These are phyloP conservation scores for Theobroma grandiflorum DNA, from an alignment of 441 rosid genomes.

Conservation along the genomic window DNA sequence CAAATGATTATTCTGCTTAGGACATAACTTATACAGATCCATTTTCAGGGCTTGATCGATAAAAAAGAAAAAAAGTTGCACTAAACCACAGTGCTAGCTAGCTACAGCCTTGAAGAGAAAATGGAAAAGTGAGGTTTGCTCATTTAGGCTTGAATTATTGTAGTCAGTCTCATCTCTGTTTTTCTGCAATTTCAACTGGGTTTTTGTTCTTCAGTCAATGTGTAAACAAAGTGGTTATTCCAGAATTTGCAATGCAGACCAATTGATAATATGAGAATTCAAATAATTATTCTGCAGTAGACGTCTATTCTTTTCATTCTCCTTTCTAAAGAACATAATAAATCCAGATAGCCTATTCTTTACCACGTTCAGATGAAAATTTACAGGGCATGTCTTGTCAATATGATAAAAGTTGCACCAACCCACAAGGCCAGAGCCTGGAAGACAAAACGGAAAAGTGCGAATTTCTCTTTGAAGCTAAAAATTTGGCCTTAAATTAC, in stretches of 20 bases:
- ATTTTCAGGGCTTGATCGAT: not conserved
- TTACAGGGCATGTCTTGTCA: conserved; percentile 3
- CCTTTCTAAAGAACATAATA: not conserved
- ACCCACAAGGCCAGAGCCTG: not conserved
- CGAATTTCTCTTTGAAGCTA: conserved; percentile 1
- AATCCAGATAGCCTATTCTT: not conserved
- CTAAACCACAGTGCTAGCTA: not conserved
- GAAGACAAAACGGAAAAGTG: not conserved
- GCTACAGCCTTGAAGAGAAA: not conserved
- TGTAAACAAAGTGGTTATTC: conserved; percentile 8
- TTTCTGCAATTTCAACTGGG: not conserved
- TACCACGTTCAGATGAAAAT: not conserved
- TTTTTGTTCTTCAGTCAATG: conserved; percentile 20
- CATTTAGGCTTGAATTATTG: not conserved
- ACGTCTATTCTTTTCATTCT: not conserved
- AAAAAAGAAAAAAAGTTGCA: no score
- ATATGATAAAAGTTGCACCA: not conserved
- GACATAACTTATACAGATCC: not conserved
- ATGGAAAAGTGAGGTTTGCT: conserved; percentile 3
- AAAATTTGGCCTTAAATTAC: not conserved
- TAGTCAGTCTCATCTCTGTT: not conserved
- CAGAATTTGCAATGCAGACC: not conserved
- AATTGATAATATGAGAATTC: not conserved
- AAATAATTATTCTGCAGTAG: not conserved
- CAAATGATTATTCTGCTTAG: not conserved